Base-by-base conservation (phyloP, 306 rosid genomes). In the Hippophae rhamnoides region DNA sequence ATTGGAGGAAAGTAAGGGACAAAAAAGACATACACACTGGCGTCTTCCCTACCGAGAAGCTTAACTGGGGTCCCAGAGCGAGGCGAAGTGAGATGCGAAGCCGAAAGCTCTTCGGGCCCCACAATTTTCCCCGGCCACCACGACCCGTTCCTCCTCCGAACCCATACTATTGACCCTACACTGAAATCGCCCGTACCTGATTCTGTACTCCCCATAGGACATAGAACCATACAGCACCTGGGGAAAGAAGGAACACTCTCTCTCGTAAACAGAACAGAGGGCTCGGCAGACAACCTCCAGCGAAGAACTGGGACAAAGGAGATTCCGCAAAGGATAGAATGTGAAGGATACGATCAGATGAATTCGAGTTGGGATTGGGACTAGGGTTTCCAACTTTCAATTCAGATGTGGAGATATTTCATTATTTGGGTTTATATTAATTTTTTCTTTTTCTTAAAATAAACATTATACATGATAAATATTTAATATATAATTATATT, bases 71-170 rank as follows among this genome's bases (percentile, higher is more conserved):
- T 81, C 52, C 86, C 86, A 8, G 86, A 81, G 55, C 86, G 83
- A 47, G 86, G 86, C 47, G 86, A 81, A 13, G 83, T 77, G 54
- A 81, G 86, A 66, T 81, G 76, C 65, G 86, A 81, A 25, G 78
- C 52, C 41, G 82, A 72, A 47, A 77, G 83, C 67, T 81, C 86
- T 13, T 81, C 86, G 9, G 81, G 75, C 10, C 86, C 83, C 57
- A 81, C 66, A 27, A 81, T 81, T 74, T 81, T 77, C 69, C 83
- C 86, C 14, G 86, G 86, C 86, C 86, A 81, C 86, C 86, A 77
- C 8, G 86, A 81, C 10, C 86, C 86, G 54, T 81, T 81, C 72
- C 86, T 71, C 74, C 86, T 67, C 72, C 83, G 70, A 11, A 81
- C 86, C 86, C 86, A 81, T 51, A 81, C 86, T 72, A 81, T 81